A percentile compares a stretch with the other conserved stretches of the same genome.
Evolutionary conservation across 2,329 filamentous ascomycete species (phyloP).

Genomic region (Trichoderma arundinaceum): DNA sequence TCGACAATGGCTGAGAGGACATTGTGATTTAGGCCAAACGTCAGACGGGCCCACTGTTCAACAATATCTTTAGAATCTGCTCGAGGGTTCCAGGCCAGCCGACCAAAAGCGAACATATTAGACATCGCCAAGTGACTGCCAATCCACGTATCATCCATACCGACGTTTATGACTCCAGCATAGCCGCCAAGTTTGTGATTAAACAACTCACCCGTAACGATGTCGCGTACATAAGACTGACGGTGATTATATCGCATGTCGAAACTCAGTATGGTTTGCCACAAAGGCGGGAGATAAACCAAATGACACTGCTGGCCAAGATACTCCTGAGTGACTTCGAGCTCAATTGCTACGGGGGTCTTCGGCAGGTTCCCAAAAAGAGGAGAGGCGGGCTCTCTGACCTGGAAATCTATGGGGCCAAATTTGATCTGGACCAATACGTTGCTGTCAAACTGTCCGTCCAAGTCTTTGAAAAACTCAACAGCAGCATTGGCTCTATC

Average conservation of each 20-base stretch:
- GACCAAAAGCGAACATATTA: slow-evolving; percentile 73
- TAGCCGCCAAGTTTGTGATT: slow-evolving; percentile 44
- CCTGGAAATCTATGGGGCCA: slow-evolving; percentile 76
- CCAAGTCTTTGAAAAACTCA: slow-evolving; percentile 68
- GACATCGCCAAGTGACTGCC: slow-evolving; percentile 73
- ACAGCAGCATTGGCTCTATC: slow-evolving; percentile 74
- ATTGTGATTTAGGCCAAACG: slow-evolving; percentile 60
- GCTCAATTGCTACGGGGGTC: slow-evolving; percentile 12
- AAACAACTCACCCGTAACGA: slow-evolving; percentile 66
- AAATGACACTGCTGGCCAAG: slow-evolving; percentile 52
- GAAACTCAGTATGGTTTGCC: slow-evolving; percentile 71
- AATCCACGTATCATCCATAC: slow-evolving; percentile 55
- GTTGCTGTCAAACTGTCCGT: slow-evolving; percentile 71
- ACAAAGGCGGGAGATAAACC: slow-evolving; percentile 70
- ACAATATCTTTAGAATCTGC: slow-evolving; percentile 42
- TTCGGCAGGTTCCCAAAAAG: slow-evolving; percentile 55
- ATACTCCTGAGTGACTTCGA: slow-evolving; percentile 21
- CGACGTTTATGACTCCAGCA: slow-evolving; percentile 25
- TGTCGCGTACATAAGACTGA: slow-evolving; percentile 62
- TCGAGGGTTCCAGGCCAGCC: slow-evolving; percentile 67
- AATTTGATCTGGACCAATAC: slow-evolving; percentile 77
- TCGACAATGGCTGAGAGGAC: slow-evolving; percentile 63
- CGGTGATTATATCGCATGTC: slow-evolving; percentile 66
- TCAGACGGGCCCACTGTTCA: slow-evolving; percentile 72
- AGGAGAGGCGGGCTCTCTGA: slow-evolving; percentile 69